These are phyloP conservation scores for Thelonectria discophora DNA, from an alignment of 2,329 filamentous ascomycete genomes.

Conservation along the genomic window DNA sequence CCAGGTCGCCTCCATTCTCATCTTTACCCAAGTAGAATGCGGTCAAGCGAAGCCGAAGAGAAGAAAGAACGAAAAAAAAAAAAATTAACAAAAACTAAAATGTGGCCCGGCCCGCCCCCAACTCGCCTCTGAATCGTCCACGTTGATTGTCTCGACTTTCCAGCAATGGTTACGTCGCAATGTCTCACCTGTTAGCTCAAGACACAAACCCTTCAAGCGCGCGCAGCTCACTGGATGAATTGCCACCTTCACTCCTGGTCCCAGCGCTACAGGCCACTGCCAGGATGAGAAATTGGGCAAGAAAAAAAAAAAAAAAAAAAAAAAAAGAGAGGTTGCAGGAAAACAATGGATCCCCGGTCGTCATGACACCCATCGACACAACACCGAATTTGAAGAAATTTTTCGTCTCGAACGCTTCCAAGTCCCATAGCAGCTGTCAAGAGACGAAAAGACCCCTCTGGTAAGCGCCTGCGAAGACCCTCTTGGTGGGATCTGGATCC, in stretches of 20 bases:
- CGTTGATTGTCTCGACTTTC: conserved; percentile 11
- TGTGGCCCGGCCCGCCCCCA: conserved; percentile 24
- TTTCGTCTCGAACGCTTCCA: not conserved
- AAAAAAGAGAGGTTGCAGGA: conserved; percentile 8
- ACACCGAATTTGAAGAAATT: not conserved
- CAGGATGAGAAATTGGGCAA: not conserved
- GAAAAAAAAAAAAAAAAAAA: conserved; percentile 10
- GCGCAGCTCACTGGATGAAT: conserved; percentile 5
- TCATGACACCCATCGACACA: not conserved
- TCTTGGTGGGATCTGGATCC: conserved; percentile 15
- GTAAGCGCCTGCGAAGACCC: conserved; percentile 11
- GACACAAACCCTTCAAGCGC: not conserved
- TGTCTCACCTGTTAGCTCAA: conserved; percentile 16
- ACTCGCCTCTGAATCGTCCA: conserved; percentile 21
- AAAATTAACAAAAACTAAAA: conserved; percentile 1
- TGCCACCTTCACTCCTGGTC: not conserved
- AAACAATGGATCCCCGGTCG: conserved; percentile 14
- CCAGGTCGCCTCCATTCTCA: too few relatives aligned
- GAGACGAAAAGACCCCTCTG: conserved; percentile 10
- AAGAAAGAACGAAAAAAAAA: not conserved
- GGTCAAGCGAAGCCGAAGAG: too few relatives aligned
- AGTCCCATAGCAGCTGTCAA: conserved; percentile 9
- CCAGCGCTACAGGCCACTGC: conserved; percentile 21
- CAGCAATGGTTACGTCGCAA: not conserved
- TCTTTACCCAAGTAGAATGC: too few relatives aligned